phyloP scores from a whole-genome alignment of 805 yeast species.

The Brettanomyces sp. region DNA sequence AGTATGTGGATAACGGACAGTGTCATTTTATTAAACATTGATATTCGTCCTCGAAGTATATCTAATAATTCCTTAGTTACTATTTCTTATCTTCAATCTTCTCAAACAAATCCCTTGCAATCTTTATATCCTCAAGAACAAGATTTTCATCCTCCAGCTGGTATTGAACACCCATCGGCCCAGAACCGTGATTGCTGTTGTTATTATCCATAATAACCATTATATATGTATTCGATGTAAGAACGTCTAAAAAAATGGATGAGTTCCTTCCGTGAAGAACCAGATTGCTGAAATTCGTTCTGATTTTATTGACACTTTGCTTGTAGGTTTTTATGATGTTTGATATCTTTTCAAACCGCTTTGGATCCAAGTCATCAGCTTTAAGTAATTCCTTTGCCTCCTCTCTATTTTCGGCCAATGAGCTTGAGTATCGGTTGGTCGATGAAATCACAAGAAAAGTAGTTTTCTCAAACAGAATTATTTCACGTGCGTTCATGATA shows the following conservation, averaged over 20 bases:
- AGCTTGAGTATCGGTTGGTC: constrained; percentile 26
- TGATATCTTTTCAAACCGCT: constrained; percentile 87
- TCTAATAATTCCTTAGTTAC: too few species aligned
- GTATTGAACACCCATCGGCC: constrained; percentile 7
- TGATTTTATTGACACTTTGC: constrained; percentile 79
- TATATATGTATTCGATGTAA: constrained; percentile 28
- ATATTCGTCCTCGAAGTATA: too few species aligned
- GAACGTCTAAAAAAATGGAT: constrained; percentile 26
- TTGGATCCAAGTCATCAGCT: constrained; percentile 55
- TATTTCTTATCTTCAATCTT: constrained; percentile 15
- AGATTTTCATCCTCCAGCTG: constrained; percentile 25
- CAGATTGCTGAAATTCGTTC: constrained; percentile 74
- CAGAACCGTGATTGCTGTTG: constrained; percentile 3
- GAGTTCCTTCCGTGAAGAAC: constrained; percentile 48
- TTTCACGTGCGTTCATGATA: constrained; percentile 77
- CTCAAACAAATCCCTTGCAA: constrained; percentile 26
- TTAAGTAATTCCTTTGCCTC: constrained; percentile 7
- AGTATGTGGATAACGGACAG: too few species aligned
- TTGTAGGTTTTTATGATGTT: constrained; percentile 91
- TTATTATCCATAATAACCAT: constrained; percentile 27
- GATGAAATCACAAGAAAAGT: constrained; percentile 78
- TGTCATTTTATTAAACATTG: too few species aligned
- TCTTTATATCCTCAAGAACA: constrained; percentile 25
- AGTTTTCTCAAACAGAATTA: constrained; percentile 84
- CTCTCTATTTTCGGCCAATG: neutral